Evolutionary conservation across 768 basidiomycete genomes (phyloP).

Genomic region (Suillus spraguei): DNA sequence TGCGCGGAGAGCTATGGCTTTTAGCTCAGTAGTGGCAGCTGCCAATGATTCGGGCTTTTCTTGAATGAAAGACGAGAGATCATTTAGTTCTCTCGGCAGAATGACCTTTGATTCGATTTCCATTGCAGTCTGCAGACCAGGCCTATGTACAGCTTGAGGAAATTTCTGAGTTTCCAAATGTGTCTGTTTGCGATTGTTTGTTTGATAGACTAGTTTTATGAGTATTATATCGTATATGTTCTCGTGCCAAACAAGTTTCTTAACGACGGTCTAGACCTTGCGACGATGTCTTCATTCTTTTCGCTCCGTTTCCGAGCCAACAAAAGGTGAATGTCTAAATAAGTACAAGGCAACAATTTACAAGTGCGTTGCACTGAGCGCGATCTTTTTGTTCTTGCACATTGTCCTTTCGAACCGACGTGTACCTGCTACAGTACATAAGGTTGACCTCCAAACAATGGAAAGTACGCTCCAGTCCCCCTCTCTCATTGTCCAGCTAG

Average conservation of each 20-base stretch:
- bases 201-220: background rate
- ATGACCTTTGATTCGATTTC: constrained; percentile 19
- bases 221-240: no score
- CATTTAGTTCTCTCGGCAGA: constrained; percentile 46
- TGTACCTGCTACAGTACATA: background rate
- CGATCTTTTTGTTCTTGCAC: constrained; percentile 7
- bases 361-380: constrained; percentile 2
- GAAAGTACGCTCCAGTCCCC: background rate
- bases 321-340: background rate
- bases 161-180: background rate
- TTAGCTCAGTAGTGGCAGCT: constrained; percentile 54
- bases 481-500: background rate
- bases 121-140: constrained; percentile 2
- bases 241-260: no score
- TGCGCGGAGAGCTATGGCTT: constrained; percentile 62
- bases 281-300: background rate
- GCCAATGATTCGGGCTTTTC: constrained; percentile 56
- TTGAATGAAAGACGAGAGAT: constrained; percentile 58
- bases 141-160: background rate
- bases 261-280: background rate
- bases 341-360: constrained; percentile 1
- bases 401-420: constrained; percentile 1
- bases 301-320: background rate
- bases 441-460: background rate
- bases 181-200: background rate